Evolutionary conservation across 1,284 basidiomycete genomes (phyloP), one percentile per base, ranked within the genome.

Genomic region (Austroboletus niveus): DNA sequence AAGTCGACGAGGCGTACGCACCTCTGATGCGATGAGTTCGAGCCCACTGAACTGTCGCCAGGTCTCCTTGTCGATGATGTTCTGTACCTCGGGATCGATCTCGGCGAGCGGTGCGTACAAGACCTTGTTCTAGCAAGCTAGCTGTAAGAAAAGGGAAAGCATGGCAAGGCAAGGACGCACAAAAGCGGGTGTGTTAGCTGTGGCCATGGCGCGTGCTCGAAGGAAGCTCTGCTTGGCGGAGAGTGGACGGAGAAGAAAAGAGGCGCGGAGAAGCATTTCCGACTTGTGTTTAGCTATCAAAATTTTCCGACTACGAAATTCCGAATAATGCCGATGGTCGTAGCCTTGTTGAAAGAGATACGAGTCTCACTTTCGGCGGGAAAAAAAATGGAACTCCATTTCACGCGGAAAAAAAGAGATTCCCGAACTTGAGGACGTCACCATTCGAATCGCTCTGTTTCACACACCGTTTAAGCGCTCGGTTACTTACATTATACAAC

Each of bases 21-120:
- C 89, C 84, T 96, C 93, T 52, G 93, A 95, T 46, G 93, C 93
- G 65, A 96, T 96, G 67, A 96, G 87, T 76, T 99, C 97, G 58
- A 99, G 87, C 57, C 97, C 97, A 48, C 92, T 92, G 75, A 92
- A 98, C 80, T 98, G 96, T 65, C 94, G 79, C 93, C 94, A 98
- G 73, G 93, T 96, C 82, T 99, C 96, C 80, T 97, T 93, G 79
- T 99, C 94, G 76, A 99, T 93, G 80, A 99, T 92, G 73, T 94
- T 90, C 75, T 94, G 85, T 64, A 99, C 87, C 74, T 92, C 92
- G 55, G 95, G 95, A 76, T 98, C 95, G 65, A 87, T 83, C 80
- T 98, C 86, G 30, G 88, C 79, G 54, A 98, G 81, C 61, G 94
- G 81, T 56, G 84, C 76, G 77, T 98, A 98, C 61, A 99, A 82